Base-by-base conservation (phyloP, 2,329 filamentous ascomycete genomes). In the Trichoderma guizhouense region DNA sequence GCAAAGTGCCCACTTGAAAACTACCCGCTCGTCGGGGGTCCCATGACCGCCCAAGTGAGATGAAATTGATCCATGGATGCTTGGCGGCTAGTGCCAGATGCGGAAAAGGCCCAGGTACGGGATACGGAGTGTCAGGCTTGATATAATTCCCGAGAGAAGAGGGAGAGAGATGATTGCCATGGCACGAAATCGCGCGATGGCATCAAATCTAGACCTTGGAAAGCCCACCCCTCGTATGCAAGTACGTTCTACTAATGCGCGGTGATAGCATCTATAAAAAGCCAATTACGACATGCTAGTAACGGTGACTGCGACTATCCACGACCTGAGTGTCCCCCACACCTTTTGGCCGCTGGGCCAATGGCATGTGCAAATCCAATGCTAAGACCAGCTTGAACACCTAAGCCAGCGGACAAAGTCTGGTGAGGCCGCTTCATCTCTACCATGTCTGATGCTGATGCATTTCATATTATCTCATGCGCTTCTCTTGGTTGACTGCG, bases 111-210 rank as follows among this genome's bases (percentile, higher is more conserved):
- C 57, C 55, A 62, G 66, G 66, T 26, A 69, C 66, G 39, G 57
- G 28, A 53, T 62, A 62, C 66, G 66, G 66, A 61, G 39, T 62
- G 55, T 60, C 55, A 28, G 32, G 30, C 34, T 69, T 14, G 21
- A 69, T 62, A 69, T 62, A 62, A 69, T 62, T 62, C 66, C 66
- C 66, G 66, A 61, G 53, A 69, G 21, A 36, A n/a, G 36, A 39
- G 26, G 26, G n/a, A 39, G 63, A 65, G 28, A 26, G n/a, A 67
- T 24, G 39, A 39, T 39, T 18, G 47, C 60, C 36, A 60, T 60
- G 24, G 36, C 26, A 60, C 53, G 65, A 32, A 47, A 26, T 47
- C 28, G 36, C 26, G 18, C 34, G 14, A 47, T 60, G 15, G 55
- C 66, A 30, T 34, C 55, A 61, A 9, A 34, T 53, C 47, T 53